Evolutionary conservation across 352 stramenopile species (phyloP).

Genomic region (Phytophthora sp.): DNA sequence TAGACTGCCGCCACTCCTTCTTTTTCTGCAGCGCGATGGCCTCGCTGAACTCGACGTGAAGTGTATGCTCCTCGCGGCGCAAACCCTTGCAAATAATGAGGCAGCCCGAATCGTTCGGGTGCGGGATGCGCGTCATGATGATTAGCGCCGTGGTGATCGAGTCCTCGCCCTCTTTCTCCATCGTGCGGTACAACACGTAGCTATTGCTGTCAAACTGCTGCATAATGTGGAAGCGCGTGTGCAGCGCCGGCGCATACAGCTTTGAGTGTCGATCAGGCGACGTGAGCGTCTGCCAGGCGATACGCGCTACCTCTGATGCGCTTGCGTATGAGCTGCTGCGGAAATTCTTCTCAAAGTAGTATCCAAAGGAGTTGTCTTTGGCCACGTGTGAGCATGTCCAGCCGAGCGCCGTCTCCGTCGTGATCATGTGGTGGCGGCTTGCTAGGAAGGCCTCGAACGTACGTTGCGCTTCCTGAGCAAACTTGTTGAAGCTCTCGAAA

Average conservation of each 20-base stretch:
- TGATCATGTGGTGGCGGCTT: constrained; percentile 53
- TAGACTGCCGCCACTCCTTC: constrained; percentile 61
- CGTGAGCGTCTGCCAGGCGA: constrained; percentile 57
- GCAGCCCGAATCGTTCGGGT: constrained; percentile 41
- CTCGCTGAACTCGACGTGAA: constrained; percentile 52
- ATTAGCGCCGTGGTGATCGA: constrained; percentile 65
- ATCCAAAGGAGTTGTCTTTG: constrained; percentile 56
- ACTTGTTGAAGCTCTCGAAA: constrained; percentile 53
- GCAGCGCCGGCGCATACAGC: constrained; percentile 55
- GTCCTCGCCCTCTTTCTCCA: constrained; percentile 65
- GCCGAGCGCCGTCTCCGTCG: constrained; percentile 52
- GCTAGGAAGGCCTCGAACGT: constrained; percentile 52
- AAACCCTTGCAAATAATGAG: constrained; percentile 62
- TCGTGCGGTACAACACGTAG: constrained; percentile 61
- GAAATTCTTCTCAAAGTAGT: constrained; percentile 66
- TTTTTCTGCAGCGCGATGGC: constrained; percentile 56
- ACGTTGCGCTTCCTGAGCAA: constrained; percentile 45
- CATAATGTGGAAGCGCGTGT: constrained; percentile 65
- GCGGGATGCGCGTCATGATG: constrained; percentile 59
- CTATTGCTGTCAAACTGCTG: constrained; percentile 59
- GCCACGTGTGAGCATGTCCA: constrained; percentile 59
- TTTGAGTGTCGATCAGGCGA: constrained; percentile 51
- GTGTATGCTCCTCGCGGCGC: constrained; percentile 55
- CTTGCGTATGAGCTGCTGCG: constrained; percentile 21
- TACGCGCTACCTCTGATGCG: constrained; percentile 35